phyloP scores from a whole-genome alignment of 208 protist species.

The Naegleria gruberi region DNA sequence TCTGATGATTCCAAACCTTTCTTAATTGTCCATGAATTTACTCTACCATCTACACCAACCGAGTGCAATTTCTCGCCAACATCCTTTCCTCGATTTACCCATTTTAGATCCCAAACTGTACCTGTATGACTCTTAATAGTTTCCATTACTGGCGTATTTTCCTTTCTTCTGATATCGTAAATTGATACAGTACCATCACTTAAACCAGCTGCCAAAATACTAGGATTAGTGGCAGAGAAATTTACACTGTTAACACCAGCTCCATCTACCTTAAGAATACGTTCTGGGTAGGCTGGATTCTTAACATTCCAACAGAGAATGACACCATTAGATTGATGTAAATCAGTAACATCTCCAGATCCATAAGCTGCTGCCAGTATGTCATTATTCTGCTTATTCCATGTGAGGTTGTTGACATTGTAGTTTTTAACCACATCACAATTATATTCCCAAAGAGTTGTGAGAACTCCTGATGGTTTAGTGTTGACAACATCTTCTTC shows the following conservation, averaged over 20 bases:
- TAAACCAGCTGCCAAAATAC: constrained; percentile 80
- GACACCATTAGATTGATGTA: constrained; percentile 50
- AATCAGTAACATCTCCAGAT: background rate
- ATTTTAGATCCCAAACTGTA: constrained; percentile 83
- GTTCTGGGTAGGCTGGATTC: constrained; percentile 76
- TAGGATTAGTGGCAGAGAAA: constrained; percentile 77
- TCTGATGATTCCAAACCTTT: constrained; percentile 61
- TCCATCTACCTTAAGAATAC: constrained; percentile 62
- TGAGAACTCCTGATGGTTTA: constrained; percentile 30
- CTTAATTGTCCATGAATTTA: constrained; percentile 86
- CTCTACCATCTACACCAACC: constrained; percentile 83
- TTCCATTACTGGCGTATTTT: constrained; percentile 57
- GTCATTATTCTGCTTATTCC: constrained; percentile 76
- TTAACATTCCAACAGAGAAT: constrained; percentile 94
- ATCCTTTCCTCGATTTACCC: constrained; percentile 74
- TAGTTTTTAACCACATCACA: constrained; percentile 60
- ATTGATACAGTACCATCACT: constrained; percentile 79
- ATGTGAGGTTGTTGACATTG: constrained; percentile 73
- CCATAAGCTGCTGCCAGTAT: constrained; percentile 77
- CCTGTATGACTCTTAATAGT: constrained; percentile 68
- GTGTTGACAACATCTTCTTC: background rate
- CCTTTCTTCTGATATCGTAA: constrained; percentile 77
- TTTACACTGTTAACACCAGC: constrained; percentile 75
- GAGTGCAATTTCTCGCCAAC: constrained; percentile 82
- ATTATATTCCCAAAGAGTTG: constrained; percentile 68